A percentile compares a stretch with the other conserved stretches of the same genome.
Evolutionary conservation across 2,329 filamentous ascomycete genomes (phyloP).

Genomic region (Proliferodiscus dingleyae): DNA sequence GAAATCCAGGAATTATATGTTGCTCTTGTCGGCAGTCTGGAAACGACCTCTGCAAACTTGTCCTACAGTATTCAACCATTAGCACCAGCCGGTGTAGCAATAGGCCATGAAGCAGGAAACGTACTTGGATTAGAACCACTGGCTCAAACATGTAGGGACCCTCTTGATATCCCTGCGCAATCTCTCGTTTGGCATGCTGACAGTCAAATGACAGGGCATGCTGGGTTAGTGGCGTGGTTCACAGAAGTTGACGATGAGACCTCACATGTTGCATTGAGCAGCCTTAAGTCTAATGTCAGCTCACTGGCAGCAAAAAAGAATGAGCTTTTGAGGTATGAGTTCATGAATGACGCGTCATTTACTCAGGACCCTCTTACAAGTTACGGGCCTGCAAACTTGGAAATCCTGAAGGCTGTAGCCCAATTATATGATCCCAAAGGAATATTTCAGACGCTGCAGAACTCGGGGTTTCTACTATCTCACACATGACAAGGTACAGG

Average conservation of each 20-base stretch:
- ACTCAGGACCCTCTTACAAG: constrained; percentile 7
- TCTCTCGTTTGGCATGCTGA: neutral
- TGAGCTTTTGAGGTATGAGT: constrained; percentile 5
- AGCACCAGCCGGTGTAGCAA: constrained; percentile 1
- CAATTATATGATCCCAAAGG: constrained; percentile 24
- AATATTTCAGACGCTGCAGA: constrained; percentile 26
- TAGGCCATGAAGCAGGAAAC: constrained; percentile 11
- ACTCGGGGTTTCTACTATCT: constrained; percentile 5
- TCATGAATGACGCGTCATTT: constrained; percentile 8
- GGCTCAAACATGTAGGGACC: constrained; percentile 2
- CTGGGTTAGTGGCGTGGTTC: neutral
- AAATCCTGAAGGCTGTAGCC: constrained; percentile 15
- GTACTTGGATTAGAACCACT: constrained; percentile 3
- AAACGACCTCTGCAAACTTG: neutral
- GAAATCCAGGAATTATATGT: neutral
- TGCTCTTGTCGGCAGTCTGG: neutral
- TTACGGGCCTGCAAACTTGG: constrained; percentile 9
- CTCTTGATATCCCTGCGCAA: neutral
- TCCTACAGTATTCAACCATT: constrained; percentile 12
- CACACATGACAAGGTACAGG: too few relatives aligned
- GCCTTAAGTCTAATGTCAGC: constrained; percentile 2
- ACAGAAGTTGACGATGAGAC: constrained; percentile 1
- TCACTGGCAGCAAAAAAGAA: neutral
- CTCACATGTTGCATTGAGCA: neutral
- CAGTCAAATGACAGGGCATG: neutral